A percentile compares a stretch with the other conserved stretches of the same genome.
These are phyloP conservation scores for Picea abies DNA, from an alignment of 83 land plant genomes.

Conservation along the genomic window DNA sequence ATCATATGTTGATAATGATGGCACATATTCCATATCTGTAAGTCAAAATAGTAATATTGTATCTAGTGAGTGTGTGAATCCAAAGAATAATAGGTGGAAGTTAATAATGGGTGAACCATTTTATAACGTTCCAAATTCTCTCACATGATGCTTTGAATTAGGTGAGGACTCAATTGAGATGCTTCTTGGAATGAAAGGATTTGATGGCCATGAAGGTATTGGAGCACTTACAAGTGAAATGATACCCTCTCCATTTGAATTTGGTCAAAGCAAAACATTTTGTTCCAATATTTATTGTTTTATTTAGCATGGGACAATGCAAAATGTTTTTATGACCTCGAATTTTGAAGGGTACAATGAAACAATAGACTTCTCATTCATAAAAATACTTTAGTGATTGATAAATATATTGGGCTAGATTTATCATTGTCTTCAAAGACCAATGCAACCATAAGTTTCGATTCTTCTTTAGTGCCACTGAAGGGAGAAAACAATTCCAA, in stretches of 20 bases:
- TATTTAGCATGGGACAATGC: neutral
- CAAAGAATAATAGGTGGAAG: neutral
- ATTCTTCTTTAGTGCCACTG: too few species aligned
- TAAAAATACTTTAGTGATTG: neutral
- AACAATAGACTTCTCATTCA: neutral
- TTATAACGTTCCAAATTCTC: neutral
- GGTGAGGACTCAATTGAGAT: neutral
- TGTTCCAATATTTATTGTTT: neutral
- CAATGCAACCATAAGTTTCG: neutral
- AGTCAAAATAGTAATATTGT: too few species aligned
- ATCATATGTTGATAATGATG: too few species aligned
- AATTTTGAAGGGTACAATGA: neutral
- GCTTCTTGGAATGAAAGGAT: slow-evolving; percentile 6
- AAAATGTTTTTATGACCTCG: neutral
- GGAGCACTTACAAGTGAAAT: neutral
- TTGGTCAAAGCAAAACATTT: neutral
- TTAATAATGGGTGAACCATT: neutral
- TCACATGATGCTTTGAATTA: neutral
- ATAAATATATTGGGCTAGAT: neutral
- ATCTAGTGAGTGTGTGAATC: neutral
- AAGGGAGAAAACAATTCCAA: too few species aligned
- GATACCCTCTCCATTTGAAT: neutral
- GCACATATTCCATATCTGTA: too few species aligned
- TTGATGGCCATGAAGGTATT: neutral
- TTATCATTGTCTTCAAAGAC: neutral